Percentiles rank a stretch among this genome's conserved stretches.
Conservation (phyloP, 1,284 basidiomycete genomes). For the Thelephora terrestris region DNA sequence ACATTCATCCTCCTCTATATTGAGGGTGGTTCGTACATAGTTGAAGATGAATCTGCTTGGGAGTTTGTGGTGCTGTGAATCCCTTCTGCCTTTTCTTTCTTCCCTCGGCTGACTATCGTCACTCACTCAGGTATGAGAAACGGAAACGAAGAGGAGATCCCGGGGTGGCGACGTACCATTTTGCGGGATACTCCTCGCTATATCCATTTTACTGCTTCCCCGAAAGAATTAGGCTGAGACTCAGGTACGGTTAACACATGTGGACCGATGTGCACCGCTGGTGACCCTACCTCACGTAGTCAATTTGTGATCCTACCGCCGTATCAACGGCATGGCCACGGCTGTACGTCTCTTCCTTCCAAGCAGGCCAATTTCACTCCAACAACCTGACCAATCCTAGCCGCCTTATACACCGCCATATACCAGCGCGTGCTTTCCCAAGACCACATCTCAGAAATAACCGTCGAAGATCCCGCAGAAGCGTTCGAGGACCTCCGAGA, state of each 20-base stretch:
- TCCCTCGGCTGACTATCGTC: background rate
- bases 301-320: slow-evolving; percentile 94
- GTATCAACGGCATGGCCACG: slow-evolving; percentile 85
- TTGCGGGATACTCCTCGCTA: slow-evolving; percentile 84
- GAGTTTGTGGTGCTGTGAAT: slow-evolving; percentile 77
- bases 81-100: slow-evolving; percentile 1
- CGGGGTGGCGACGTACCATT: slow-evolving; percentile 67
- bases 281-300: slow-evolving; percentile 26
- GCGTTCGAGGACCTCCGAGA: slow-evolving; percentile 93
- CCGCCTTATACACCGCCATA: slow-evolving; percentile 81
- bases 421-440: slow-evolving; percentile 69
- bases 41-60: slow-evolving; percentile 83
- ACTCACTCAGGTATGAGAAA: slow-evolving; percentile 63
- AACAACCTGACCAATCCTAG: slow-evolving; percentile 28
- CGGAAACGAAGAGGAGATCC: slow-evolving; percentile 48
- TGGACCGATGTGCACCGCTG: background rate
- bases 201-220: slow-evolving; percentile 94
- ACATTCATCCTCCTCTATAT: slow-evolving; percentile 92
- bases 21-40: slow-evolving; percentile 90
- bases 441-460: slow-evolving; percentile 75
- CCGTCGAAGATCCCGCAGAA: slow-evolving; percentile 95
- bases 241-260: slow-evolving; percentile 47
- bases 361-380: background rate
- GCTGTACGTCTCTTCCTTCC: slow-evolving; percentile 51
- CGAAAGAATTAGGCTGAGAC: slow-evolving; percentile 72